Conservation (phyloP, 345 rosid genomes). For the Adansonia digitata region DNA sequence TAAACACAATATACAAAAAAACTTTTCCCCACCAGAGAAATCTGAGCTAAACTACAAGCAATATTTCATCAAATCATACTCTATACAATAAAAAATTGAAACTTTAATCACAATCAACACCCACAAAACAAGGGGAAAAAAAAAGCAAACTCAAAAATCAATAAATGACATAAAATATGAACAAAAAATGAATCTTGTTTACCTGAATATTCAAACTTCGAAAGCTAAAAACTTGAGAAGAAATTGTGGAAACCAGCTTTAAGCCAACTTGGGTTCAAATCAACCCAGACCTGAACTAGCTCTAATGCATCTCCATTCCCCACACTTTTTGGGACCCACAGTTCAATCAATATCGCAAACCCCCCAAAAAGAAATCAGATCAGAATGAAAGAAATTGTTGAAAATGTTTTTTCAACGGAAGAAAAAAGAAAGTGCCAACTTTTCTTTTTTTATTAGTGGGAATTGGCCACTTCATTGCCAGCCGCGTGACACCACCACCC, state of each 20-base stretch:
- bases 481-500: constrained; percentile 10
- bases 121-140: not conserved
- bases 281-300: constrained; percentile 9
- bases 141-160: not conserved
- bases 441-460: constrained; percentile 1
- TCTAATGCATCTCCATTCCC: not conserved
- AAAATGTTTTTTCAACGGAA: not conserved
- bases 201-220: constrained; percentile 5
- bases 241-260: not conserved
- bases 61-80: not conserved
- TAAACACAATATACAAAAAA: not conserved
- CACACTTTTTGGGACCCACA: not conserved
- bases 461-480: not conserved
- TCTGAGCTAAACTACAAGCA: not conserved
- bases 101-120: not conserved
- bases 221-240: not conserved
- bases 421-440: not conserved
- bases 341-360: not conserved
- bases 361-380: not conserved
- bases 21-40: not conserved
- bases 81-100: not conserved
- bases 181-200: not conserved
- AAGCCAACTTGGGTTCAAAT: constrained; percentile 1
- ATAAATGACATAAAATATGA: not conserved
- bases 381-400: not conserved